phyloP scores from a whole-genome alignment of 495 filamentous ascomycete genomes.

The Aspergillus baeticus region DNA sequence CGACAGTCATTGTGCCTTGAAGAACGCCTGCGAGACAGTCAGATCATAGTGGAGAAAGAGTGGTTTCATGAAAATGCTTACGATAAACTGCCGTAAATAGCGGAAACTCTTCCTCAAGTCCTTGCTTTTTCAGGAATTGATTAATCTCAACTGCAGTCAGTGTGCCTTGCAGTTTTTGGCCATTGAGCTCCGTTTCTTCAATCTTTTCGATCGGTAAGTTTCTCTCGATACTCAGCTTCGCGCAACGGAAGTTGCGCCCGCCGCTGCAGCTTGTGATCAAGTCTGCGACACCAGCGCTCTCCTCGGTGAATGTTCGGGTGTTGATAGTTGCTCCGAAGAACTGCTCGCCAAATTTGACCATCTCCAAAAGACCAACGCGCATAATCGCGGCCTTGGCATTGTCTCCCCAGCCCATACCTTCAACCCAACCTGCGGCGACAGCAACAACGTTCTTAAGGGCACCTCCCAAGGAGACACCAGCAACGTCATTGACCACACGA shows the following conservation, averaged over 20 bases:
- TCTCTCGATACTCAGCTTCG: slow-evolving; percentile 80
- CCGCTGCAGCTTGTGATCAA: slow-evolving; percentile 90
- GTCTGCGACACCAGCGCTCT: slow-evolving; percentile 94
- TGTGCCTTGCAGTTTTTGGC: slow-evolving; percentile 95
- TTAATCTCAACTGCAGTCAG: slow-evolving; percentile 89
- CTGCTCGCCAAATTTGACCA: slow-evolving; percentile 88
- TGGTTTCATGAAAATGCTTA: slow-evolving; percentile 29
- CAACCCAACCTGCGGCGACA: slow-evolving; percentile 90
- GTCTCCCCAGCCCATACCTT: slow-evolving; percentile 95
- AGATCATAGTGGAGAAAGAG: background rate
- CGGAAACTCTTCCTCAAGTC: slow-evolving; percentile 80
- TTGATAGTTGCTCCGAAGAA: slow-evolving; percentile 84
- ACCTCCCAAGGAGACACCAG: slow-evolving; percentile 91
- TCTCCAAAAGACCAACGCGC: slow-evolving; percentile 91
- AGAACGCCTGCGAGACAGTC: slow-evolving; percentile 32
- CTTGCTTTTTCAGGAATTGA: slow-evolving; percentile 75
- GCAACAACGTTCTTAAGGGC: slow-evolving; percentile 98
- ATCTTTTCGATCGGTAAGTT: slow-evolving; percentile 80
- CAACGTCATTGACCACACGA: slow-evolving; percentile 85
- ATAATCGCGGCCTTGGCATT: slow-evolving; percentile 97
- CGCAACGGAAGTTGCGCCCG: slow-evolving; percentile 91
- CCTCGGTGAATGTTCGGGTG: slow-evolving; percentile 86
- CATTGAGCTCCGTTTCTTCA: slow-evolving; percentile 87
- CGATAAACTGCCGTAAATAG: slow-evolving; percentile 82
- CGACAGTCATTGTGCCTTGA: slow-evolving; percentile 40